Conservation (phyloP, 2,329 filamentous ascomycete species). For the Penicillium hesseltinei region DNA sequence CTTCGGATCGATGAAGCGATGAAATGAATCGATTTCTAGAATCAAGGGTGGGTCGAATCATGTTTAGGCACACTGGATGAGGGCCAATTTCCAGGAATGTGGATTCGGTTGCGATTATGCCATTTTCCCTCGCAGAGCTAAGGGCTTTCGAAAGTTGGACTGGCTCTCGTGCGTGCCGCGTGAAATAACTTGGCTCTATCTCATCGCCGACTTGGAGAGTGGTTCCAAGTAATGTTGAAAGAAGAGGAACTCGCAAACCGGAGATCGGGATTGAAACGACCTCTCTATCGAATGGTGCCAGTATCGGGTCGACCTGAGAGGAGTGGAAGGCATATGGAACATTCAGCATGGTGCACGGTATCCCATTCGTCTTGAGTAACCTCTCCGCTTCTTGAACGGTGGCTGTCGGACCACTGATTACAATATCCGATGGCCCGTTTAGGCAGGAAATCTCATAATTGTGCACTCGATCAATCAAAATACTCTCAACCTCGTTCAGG, state of each 20-base stretch:
- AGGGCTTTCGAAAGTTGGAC: neutral
- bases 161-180: neutral
- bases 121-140: neutral
- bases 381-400: neutral
- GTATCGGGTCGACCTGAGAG: neutral
- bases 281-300: neutral
- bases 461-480: neutral
- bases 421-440: neutral
- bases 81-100: neutral
- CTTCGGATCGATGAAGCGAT: neutral
- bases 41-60: neutral
- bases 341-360: neutral
- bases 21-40: neutral
- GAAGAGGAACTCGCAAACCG: neutral
- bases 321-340: conserved; percentile 9
- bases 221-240: neutral
- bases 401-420: neutral
- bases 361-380: neutral
- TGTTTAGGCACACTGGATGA: neutral
- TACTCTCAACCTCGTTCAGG: neutral
- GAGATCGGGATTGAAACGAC: neutral
- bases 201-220: neutral
- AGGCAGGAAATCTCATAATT: conserved; percentile 7
- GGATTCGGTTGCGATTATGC: neutral
- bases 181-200: neutral